Conservation (phyloP, 2,329 filamentous ascomycete species). For the Penicillium sumatraense region DNA sequence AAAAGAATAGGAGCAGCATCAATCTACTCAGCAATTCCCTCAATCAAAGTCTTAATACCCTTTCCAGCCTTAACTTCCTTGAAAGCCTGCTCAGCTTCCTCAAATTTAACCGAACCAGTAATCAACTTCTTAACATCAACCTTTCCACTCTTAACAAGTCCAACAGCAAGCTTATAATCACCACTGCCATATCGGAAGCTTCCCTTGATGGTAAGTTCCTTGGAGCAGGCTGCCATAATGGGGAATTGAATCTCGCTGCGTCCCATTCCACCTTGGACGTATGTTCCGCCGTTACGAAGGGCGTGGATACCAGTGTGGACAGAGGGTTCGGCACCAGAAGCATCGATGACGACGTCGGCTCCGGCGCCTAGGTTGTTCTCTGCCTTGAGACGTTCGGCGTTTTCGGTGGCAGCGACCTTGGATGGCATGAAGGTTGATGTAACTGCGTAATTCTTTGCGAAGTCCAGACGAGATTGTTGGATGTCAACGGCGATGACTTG, state of each 20-base stretch:
- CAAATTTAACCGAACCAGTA: slow-evolving; percentile 75
- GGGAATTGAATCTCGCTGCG: slow-evolving; percentile 86
- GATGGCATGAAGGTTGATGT: slow-evolving; percentile 62
- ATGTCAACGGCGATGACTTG: slow-evolving; percentile 90
- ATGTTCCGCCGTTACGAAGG: slow-evolving; percentile 72
- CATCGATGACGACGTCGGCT: slow-evolving; percentile 80
- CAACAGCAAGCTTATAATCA: slow-evolving; percentile 83
- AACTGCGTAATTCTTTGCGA: slow-evolving; percentile 72
- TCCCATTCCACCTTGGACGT: slow-evolving; percentile 90
- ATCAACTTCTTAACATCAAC: slow-evolving; percentile 80
- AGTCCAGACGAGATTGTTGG: slow-evolving; percentile 75
- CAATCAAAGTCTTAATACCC: slow-evolving; percentile 55
- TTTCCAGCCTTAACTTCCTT: slow-evolving; percentile 83
- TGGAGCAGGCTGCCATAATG: slow-evolving; percentile 85
- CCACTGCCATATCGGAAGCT: slow-evolving; percentile 89
- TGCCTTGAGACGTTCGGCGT: slow-evolving; percentile 70
- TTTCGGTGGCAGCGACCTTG: slow-evolving; percentile 68
- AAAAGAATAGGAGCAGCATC: slow-evolving; percentile 3
- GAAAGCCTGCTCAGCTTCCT: slow-evolving; percentile 84
- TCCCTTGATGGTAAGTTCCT: slow-evolving; percentile 85
- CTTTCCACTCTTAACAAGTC: slow-evolving; percentile 72
- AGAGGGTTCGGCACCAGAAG: slow-evolving; percentile 75
- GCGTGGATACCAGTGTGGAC: slow-evolving; percentile 76
- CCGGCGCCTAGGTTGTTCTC: slow-evolving; percentile 67
- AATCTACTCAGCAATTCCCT: slow-evolving; percentile 36